Conservation (phyloP, 1,284 basidiomycete species). For the Tilletia indica region DNA sequence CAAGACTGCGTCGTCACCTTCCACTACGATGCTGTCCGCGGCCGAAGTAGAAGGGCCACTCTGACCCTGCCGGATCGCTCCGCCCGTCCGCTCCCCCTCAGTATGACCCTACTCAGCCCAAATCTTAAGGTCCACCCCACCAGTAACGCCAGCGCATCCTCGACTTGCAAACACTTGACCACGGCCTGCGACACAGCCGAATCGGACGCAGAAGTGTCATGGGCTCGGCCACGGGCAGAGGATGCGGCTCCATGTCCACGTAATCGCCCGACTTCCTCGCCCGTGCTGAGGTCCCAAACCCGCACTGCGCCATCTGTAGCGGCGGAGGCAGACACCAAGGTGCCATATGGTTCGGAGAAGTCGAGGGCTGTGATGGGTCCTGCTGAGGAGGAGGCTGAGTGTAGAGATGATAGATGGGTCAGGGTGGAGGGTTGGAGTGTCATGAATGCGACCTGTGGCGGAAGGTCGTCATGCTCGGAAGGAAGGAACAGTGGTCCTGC, state of each 20-base stretch:
- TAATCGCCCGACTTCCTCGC: slow-evolving; percentile 56
- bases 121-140: slow-evolving; percentile 68
- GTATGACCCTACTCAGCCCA: neutral
- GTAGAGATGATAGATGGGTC: slow-evolving; percentile 60
- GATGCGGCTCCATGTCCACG: slow-evolving; percentile 35
- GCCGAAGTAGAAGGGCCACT: neutral
- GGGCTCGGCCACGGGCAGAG: neutral
- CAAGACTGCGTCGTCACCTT: slow-evolving; percentile 58
- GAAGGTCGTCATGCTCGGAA: slow-evolving; percentile 93
- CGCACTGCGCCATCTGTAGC: slow-evolving; percentile 67
- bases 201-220: neutral
- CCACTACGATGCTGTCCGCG: slow-evolving; percentile 14
- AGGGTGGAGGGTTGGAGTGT: slow-evolving; percentile 61
- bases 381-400: slow-evolving; percentile 60
- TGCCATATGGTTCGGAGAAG: slow-evolving; percentile 94
- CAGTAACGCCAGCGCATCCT: slow-evolving; percentile 84
- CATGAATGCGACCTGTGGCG: slow-evolving; percentile 94
- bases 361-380: slow-evolving; percentile 80
- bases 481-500: slow-evolving; percentile 81
- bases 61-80: slow-evolving; percentile 29
- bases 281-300: slow-evolving; percentile 80
- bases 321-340: slow-evolving; percentile 67
- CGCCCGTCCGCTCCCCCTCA: neutral
- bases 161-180: slow-evolving; percentile 89
- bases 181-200: slow-evolving; percentile 41